These are phyloP conservation scores for Leccinum subgranulosum DNA, from an alignment of 768 basidiomycete species.

Conservation along the genomic window DNA sequence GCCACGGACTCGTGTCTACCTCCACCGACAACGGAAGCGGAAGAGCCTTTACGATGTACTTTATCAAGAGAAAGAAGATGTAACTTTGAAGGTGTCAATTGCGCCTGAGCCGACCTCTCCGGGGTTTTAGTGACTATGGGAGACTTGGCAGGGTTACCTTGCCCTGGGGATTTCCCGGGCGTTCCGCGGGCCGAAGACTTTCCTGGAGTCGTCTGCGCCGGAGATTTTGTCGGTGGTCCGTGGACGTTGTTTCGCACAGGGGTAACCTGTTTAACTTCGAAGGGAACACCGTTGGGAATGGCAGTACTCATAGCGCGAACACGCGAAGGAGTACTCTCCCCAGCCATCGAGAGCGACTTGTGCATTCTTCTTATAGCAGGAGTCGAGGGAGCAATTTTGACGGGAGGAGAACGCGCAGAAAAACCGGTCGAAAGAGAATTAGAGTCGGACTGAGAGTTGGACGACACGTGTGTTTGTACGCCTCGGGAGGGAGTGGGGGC, in stretches of 20 bases:
- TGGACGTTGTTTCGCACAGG: slow-evolving; percentile 12
- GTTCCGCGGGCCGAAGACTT: slow-evolving; percentile 16
- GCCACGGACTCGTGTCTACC: slow-evolving; percentile 15
- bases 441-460: slow-evolving; percentile 23
- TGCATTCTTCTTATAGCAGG: slow-evolving; percentile 30
- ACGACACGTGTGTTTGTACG: slow-evolving; percentile 21
- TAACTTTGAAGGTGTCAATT: slow-evolving; percentile 19
- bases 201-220: slow-evolving; percentile 17
- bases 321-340: slow-evolving; percentile 11
- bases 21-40: slow-evolving; percentile 16
- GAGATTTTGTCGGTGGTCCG: slow-evolving; percentile 15
- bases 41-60: slow-evolving; percentile 18
- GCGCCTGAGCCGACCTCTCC: slow-evolving; percentile 17
- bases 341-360: slow-evolving; percentile 26
- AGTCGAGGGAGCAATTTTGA: slow-evolving; percentile 40
- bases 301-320: slow-evolving; percentile 19
- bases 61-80: slow-evolving; percentile 16
- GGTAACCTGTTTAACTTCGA: slow-evolving; percentile 11
- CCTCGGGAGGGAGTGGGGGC: slow-evolving; percentile 26
- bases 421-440: slow-evolving; percentile 25
- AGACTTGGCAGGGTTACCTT: slow-evolving; percentile 23
- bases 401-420: slow-evolving; percentile 30
- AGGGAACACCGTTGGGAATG: slow-evolving; percentile 1
- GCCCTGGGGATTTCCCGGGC: slow-evolving; percentile 21
- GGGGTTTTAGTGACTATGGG: slow-evolving; percentile 21